These are phyloP conservation scores for Rossbeevera mucosa DNA, from an alignment of 768 basidiomycete genomes.

Conservation along the genomic window DNA sequence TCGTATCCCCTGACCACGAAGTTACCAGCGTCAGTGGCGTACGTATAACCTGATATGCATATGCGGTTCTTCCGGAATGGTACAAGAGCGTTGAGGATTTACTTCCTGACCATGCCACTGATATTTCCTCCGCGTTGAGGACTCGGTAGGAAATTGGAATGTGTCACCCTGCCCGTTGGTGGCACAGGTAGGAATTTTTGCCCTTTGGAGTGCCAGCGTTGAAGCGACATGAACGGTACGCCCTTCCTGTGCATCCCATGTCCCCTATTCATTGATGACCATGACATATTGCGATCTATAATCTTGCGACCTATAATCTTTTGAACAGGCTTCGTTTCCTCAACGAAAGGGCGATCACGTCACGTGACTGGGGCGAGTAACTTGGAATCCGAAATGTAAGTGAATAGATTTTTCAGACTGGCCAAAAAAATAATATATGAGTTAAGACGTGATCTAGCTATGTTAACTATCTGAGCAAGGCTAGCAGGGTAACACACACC, in stretches of 20 bases:
- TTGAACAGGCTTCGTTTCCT: neutral
- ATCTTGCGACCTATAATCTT: neutral
- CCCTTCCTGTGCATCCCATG: neutral
- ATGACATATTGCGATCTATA: too few species aligned
- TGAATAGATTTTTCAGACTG: neutral
- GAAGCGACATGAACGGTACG: neutral
- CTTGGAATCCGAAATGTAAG: neutral
- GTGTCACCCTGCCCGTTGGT: neutral
- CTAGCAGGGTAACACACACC: neutral
- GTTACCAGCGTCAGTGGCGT: neutral
- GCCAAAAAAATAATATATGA: neutral
- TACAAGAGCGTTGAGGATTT: neutral
- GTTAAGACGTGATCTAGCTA: neutral
- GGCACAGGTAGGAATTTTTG: neutral
- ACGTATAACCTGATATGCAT: too few species aligned
- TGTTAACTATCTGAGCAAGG: neutral
- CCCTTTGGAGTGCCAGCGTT: neutral
- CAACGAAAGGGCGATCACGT: neutral
- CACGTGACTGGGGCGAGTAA: constrained; percentile 4
- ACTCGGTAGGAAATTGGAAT: neutral
- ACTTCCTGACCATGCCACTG: neutral
- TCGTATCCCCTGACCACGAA: neutral
- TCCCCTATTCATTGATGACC: neutral
- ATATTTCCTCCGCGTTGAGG: neutral
- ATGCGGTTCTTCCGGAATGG: neutral